These are phyloP conservation scores for Saturnispora sekii DNA, from an alignment of 805 yeast genomes.

Conservation along the genomic window DNA sequence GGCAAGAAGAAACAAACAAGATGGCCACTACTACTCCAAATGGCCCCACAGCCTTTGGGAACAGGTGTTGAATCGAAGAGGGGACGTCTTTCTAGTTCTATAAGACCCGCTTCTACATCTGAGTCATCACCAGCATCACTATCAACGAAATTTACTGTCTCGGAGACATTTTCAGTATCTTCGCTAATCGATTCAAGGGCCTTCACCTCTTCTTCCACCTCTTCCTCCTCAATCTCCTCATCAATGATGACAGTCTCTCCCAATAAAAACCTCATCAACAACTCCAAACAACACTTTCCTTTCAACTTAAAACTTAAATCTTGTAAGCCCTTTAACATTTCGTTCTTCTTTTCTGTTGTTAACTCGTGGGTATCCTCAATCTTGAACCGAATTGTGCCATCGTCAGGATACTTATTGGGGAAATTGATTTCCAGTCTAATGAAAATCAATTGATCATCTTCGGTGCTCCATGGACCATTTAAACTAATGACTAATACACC, in stretches of 20 bases:
- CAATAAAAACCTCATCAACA: slow-evolving; percentile 61
- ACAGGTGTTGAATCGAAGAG: slow-evolving; percentile 74
- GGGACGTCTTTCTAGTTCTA: slow-evolving; percentile 15
- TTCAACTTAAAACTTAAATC: slow-evolving; percentile 48
- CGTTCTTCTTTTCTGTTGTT: slow-evolving; percentile 36
- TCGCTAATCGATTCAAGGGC: background rate
- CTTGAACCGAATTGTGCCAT: slow-evolving; percentile 42
- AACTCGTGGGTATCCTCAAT: slow-evolving; percentile 78
- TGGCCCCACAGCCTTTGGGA: slow-evolving; percentile 90
- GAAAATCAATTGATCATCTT: slow-evolving; percentile 42
- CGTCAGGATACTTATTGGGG: slow-evolving; percentile 64
- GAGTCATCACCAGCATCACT: slow-evolving; percentile 17
- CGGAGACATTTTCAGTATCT: background rate
- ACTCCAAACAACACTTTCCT: slow-evolving; percentile 67
- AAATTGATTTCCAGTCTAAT: slow-evolving; percentile 61
- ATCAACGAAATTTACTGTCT: background rate
- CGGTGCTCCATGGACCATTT: slow-evolving; percentile 63
- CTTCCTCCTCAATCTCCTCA: background rate
- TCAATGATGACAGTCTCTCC: slow-evolving; percentile 43
- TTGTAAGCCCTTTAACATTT: slow-evolving; percentile 41
- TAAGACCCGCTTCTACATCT: slow-evolving; percentile 15
- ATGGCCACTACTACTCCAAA: slow-evolving; percentile 73
- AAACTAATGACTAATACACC: slow-evolving; percentile 72
- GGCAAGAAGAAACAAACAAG: slow-evolving; percentile 76
- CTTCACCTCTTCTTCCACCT: background rate